Evolutionary conservation across 768 basidiomycete genomes (phyloP), one percentile per base, ranked within the genome.

Genomic region (Hortiboletus flavorubellus): DNA sequence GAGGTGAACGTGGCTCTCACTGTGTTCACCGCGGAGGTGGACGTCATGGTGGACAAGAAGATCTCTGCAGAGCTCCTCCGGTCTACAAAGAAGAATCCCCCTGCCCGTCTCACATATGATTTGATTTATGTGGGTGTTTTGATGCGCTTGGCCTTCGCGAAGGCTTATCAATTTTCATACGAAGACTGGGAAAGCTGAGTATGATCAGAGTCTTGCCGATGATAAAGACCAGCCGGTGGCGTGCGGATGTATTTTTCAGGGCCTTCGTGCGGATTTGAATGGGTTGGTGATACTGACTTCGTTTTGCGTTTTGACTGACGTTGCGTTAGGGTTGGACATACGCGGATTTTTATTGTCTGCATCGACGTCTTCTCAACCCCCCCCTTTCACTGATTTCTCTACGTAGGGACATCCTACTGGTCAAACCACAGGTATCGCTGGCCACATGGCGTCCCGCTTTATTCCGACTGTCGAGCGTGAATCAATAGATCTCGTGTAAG

Each of bases 381-480:
- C 15, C 29, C 26, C 45, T n/a, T 48, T 31, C 10, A 55, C 39
- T 62, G 5, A 64, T 23, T 8, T 41, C 21, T 45, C n/a, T 26
- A 12, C 40, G 16, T 49, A 91, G 89, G 92, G 93, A 14, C 93
- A 95, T 68, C 84, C 92, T 15, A 97, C 93, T 4, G 87, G 80
- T 5, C 96, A 98, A 72, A 96, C 93, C 10, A 96, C 94, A 1
- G 95, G 96, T 39, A 73, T 85, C 31, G 82, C 80, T 3, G 84
- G 84, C 0, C 82, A 86, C 54, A 76, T 88, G 63, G 78, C 92
- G 0, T 86, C 90, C 9, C 78, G 94, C 3, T 97, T 97, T 66
- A 95, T 98, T 53, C 91, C 93, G 10, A 98, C 95, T 0, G 95
- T 98, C 8, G 96, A 98, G 69, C 82, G 96, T 58, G 96, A 98